These are phyloP conservation scores for Annulohypoxylon nitens DNA, from an alignment of 495 filamentous ascomycete species.

Conservation along the genomic window DNA sequence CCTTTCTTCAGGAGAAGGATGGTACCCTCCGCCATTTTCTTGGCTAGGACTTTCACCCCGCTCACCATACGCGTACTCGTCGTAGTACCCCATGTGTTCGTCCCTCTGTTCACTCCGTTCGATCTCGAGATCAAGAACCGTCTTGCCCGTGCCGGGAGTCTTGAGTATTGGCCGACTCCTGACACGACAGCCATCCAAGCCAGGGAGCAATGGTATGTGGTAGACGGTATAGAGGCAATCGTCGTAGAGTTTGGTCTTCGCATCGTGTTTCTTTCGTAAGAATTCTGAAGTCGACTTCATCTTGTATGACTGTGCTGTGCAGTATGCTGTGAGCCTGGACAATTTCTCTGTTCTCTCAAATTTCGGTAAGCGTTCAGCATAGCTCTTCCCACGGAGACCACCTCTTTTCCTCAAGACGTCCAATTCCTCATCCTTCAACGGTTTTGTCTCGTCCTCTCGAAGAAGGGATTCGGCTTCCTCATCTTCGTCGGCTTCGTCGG, in stretches of 20 bases:
- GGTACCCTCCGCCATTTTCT: constrained; percentile 36
- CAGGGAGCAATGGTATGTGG: constrained; percentile 88
- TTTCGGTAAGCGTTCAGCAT: constrained; percentile 95
- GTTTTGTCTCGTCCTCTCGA: constrained; percentile 73
- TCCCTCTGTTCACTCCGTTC: constrained; percentile 91
- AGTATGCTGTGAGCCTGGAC: constrained; percentile 92
- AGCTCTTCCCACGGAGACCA: constrained; percentile 83
- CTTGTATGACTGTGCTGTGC: constrained; percentile 93
- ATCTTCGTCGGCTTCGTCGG: constrained; percentile 68
- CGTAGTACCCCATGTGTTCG: constrained; percentile 85
- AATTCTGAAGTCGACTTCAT: constrained; percentile 88
- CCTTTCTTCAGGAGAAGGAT: constrained; percentile 23
- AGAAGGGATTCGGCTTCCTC: constrained; percentile 61
- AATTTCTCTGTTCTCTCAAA: constrained; percentile 87
- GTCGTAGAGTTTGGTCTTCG: constrained; percentile 97
- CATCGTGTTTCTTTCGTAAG: constrained; percentile 88
- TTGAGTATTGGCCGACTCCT: constrained; percentile 92
- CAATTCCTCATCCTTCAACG: constrained; percentile 82
- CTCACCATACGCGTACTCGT: constrained; percentile 56
- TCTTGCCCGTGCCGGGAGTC: constrained; percentile 88
- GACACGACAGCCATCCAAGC: constrained; percentile 85
- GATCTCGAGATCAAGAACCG: constrained; percentile 94
- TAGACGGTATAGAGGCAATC: constrained; percentile 98
- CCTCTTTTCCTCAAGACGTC: constrained; percentile 73
- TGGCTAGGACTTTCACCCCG: constrained; percentile 36